These are phyloP conservation scores for Reutealis trisperma DNA, from an alignment of 345 rosid genomes.

Conservation along the genomic window DNA sequence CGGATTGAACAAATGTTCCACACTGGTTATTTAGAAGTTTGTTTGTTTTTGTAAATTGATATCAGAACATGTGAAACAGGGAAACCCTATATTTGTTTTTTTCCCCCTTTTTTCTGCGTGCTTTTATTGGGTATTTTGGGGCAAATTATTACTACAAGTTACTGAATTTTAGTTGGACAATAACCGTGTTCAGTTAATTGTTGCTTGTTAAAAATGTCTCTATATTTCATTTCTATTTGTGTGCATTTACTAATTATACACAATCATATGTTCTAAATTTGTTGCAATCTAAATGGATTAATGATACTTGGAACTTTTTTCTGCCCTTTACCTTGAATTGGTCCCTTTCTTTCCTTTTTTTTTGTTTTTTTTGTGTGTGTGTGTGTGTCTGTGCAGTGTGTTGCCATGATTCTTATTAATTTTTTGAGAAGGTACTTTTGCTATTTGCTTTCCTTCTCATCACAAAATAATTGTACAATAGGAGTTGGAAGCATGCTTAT, in stretches of 20 bases:
- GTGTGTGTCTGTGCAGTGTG: too few relatives aligned
- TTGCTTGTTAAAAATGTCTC: neutral
- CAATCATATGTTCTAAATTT: neutral
- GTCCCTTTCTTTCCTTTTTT: neutral
- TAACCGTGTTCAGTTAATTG: neutral
- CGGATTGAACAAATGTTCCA: neutral
- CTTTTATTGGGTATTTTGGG: neutral
- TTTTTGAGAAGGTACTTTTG: too few relatives aligned
- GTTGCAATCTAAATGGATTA: neutral
- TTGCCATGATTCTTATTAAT: neutral
- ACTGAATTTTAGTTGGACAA: conserved; percentile 4
- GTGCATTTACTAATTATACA: neutral
- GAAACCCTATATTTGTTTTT: neutral
- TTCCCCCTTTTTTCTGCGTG: neutral
- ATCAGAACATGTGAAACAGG: conserved; percentile 13
- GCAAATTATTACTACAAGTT: neutral
- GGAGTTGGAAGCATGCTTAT: neutral
- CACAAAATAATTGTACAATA: neutral
- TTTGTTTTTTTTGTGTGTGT: too few relatives aligned
- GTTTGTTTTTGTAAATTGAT: conserved; percentile 17
- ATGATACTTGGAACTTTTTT: neutral
- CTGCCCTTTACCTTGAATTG: neutral
- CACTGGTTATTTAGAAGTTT: conserved; percentile 18
- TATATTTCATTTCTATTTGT: neutral
- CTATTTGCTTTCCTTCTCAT: neutral